Percentiles rank a stretch among this genome's conserved stretches.
Conservation (phyloP, 331 rosid genomes). For the Quercus lobata region DNA sequence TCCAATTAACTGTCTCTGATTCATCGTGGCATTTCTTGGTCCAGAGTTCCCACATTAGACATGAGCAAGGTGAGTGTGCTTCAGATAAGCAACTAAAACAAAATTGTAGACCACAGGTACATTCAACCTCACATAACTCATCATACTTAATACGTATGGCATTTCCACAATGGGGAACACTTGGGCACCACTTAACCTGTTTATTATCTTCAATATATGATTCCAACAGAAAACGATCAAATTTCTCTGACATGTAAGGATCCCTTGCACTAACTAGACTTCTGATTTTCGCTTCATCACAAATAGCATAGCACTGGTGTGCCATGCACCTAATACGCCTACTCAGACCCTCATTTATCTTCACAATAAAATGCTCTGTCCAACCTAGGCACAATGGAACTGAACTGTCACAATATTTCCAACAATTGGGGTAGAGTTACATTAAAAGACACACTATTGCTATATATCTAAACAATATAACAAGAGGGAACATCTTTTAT, state of each 20-base stretch:
- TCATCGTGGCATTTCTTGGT: slow-evolving; percentile 29
- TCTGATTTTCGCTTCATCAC: slow-evolving; percentile 36
- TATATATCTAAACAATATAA: neutral
- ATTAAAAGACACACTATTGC: neutral
- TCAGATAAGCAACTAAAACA: slow-evolving; percentile 35
- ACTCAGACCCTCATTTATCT: slow-evolving; percentile 42
- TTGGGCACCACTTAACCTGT: slow-evolving; percentile 42
- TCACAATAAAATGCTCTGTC: slow-evolving; percentile 39
- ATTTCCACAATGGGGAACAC: slow-evolving; percentile 43
- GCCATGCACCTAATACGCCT: slow-evolving; percentile 44
- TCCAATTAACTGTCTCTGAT: slow-evolving; percentile 31
- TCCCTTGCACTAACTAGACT: slow-evolving; percentile 28
- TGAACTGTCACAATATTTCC: neutral
- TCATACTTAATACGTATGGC: slow-evolving; percentile 30
- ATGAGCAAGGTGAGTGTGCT: slow-evolving; percentile 43
- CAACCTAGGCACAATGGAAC: slow-evolving; percentile 27
- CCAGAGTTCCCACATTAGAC: slow-evolving; percentile 37
- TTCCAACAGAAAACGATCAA: slow-evolving; percentile 43
- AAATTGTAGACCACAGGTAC: slow-evolving; percentile 35
- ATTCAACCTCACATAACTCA: slow-evolving; percentile 35
- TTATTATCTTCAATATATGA: slow-evolving; percentile 44
- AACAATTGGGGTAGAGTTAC: neutral
- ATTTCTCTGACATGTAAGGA: slow-evolving; percentile 30
- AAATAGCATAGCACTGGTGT: slow-evolving; percentile 29
- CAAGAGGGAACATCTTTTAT: neutral